Evolutionary conservation across 495 filamentous ascomycete genomes (phyloP).

Genomic region (Hypoxylon crocopeplum): DNA sequence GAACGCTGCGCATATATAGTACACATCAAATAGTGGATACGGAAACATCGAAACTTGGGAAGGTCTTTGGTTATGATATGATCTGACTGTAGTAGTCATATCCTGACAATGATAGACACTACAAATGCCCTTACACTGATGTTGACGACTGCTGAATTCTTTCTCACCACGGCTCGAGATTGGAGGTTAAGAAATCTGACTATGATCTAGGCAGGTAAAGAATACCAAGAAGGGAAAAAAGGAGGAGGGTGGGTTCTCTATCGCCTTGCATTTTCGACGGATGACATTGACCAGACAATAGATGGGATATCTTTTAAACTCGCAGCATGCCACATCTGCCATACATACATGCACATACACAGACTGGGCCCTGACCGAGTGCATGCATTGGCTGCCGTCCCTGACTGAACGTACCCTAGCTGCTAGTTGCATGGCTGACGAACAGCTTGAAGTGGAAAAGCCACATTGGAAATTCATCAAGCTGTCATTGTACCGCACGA

Average conservation of each 20-base stretch:
- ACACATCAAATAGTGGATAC: too few species aligned
- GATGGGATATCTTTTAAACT: slow-evolving; percentile 29
- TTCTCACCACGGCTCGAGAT: not conserved
- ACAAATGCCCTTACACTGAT: not conserved
- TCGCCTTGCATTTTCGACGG: slow-evolving; percentile 15
- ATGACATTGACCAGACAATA: slow-evolving; percentile 19
- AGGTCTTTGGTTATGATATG: slow-evolving; percentile 7
- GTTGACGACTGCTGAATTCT: not conserved
- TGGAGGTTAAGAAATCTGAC: not conserved
- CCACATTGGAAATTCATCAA: slow-evolving; percentile 2
- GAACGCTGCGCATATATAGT: slow-evolving; percentile 12
- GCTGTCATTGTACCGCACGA: not conserved
- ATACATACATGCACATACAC: slow-evolving; percentile 38
- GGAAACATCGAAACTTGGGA: slow-evolving; percentile 8
- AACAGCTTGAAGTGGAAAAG: slow-evolving; percentile 31
- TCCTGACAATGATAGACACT: not conserved
- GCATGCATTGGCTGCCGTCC: slow-evolving; percentile 55
- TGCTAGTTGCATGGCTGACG: slow-evolving; percentile 40
- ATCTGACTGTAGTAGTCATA: not conserved
- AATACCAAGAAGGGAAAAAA: not conserved
- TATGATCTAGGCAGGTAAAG: not conserved
- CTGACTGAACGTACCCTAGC: slow-evolving; percentile 41
- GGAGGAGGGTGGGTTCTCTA: not conserved
- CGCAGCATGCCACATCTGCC: slow-evolving; percentile 39
- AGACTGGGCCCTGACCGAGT: slow-evolving; percentile 47